Evolutionary conservation across 2,329 filamentous ascomycete genomes (phyloP).

Genomic region (Nemania serpens): DNA sequence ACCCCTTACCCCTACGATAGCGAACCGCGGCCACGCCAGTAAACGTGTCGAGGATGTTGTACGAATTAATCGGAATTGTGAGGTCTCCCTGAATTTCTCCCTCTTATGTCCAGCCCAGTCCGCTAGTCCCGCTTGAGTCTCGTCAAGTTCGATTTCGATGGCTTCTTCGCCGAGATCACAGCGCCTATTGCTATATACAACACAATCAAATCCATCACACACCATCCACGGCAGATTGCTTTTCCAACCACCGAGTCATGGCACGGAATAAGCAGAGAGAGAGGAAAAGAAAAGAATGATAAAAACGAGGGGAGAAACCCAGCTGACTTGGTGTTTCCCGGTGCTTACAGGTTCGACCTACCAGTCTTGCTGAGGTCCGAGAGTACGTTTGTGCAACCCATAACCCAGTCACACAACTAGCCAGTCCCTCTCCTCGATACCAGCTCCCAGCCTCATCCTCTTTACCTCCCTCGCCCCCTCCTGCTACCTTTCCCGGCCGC

Average conservation of each 20-base stretch:
- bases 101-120: not conserved
- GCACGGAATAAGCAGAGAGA: too few relatives aligned
- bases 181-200: too few relatives aligned
- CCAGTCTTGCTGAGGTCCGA: conserved; percentile 89
- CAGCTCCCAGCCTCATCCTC: not conserved
- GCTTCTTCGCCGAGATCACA: too few relatives aligned
- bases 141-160: too few relatives aligned
- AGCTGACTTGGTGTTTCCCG: not conserved
- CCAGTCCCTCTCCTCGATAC: too few relatives aligned
- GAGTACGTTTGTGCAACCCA: conserved; percentile 68
- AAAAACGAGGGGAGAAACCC: not conserved
- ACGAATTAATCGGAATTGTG: conserved; percentile 96
- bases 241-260: too few relatives aligned
- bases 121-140: not conserved
- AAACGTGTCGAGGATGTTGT: conserved; percentile 65
- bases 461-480: not conserved
- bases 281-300: not conserved
- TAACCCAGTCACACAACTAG: too few relatives aligned
- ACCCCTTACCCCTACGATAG: not conserved
- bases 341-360: conserved; percentile 79
- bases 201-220: too few relatives aligned
- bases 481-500: too few relatives aligned
- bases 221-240: too few relatives aligned
- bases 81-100: conserved; percentile 41
- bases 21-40: not conserved